Base-by-base conservation (phyloP, 208 protist species). In the Histomonas meleagridis region DNA sequence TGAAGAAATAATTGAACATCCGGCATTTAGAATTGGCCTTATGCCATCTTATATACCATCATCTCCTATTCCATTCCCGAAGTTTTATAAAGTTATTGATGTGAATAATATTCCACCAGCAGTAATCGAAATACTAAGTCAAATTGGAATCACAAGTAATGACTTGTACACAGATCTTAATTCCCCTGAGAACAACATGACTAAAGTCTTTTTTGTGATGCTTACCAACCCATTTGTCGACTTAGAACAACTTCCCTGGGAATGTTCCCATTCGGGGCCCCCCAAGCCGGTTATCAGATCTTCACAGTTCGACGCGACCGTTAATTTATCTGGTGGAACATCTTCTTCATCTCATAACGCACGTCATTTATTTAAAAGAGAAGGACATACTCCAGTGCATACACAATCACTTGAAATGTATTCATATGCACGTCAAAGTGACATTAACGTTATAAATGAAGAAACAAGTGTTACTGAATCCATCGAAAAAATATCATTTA, bases 201-300 rank as follows among this genome's bases (percentile, higher is more conserved):
- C 76, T 32, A 86, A 86, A 86, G 76, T 86, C 38, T 46, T 86
- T 35, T 14, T 86, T 86, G 23, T 46, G 5, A 86, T 86, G 76
- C 38, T 86, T 40, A n/a, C n/a, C n/a, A 26, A 32, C 1, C 18
- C 26, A 43, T 23, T 26, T n/a, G 7, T 86, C 0, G 76, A 86
- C 38, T 18, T 57, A 7, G 76, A 86, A 18, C 0, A 43, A 16
- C 26, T 86, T 21, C 76, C 76, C 18, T 86, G 76, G 76, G 23
- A 51, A 38, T 26, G 55, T 38, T 48, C 26, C n/a, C n/a, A n/a
- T n/a, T n/a, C n/a, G n/a, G n/a, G n/a, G n/a, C n/a, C n/a, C n/a
- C n/a, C n/a, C n/a, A n/a, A n/a, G 16, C 12, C n/a, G 16, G n/a
- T 72, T 12, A 10, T 14, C 32, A 32, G 40, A 43, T 18, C 65